A percentile compares a stretch with the other conserved stretches of the same genome.
phyloP scores from a whole-genome alignment of 352 stramenopile species.

The Globisporangium megalacanthum region DNA sequence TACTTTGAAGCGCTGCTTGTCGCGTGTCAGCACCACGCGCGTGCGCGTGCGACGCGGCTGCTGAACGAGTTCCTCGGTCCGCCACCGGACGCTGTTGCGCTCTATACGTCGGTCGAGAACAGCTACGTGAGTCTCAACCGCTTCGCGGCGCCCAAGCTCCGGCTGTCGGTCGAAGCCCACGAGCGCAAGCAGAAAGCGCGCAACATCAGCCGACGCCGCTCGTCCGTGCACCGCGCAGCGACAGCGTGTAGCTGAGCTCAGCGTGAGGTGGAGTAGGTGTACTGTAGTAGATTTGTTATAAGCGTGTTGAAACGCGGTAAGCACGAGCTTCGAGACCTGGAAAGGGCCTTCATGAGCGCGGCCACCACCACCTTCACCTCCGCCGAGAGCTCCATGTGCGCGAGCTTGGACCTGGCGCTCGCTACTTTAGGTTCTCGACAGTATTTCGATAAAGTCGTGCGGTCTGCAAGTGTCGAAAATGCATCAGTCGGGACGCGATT shows the following conservation, averaged over 20 bases:
- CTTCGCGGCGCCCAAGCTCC: slow-evolving; percentile 64
- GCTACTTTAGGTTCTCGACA: no score
- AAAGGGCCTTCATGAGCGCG: no score
- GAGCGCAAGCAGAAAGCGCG: slow-evolving; percentile 68
- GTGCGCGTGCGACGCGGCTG: slow-evolving; percentile 42
- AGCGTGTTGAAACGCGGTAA: no score
- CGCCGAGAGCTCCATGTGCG: no score
- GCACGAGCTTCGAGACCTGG: no score
- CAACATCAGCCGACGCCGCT: slow-evolving; percentile 50
- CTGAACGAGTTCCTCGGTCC: slow-evolving; percentile 69
- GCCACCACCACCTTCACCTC: no score
- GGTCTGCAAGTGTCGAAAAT: slow-evolving; percentile 17
- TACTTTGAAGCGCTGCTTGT: slow-evolving; percentile 68
- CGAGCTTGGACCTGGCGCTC: no score
- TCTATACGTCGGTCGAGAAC: slow-evolving; percentile 53
- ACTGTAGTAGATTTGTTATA: no score
- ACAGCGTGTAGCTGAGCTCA: not conserved
- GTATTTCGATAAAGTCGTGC: slow-evolving; percentile 67
- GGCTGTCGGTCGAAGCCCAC: slow-evolving; percentile 64
- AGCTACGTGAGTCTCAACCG: slow-evolving; percentile 76
- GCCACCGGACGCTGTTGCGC: slow-evolving; percentile 47
- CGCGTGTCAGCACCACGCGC: slow-evolving; percentile 40
- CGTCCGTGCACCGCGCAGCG: slow-evolving; percentile 18
- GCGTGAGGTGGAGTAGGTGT: not conserved
- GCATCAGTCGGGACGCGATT: not conserved